phyloP scores from a whole-genome alignment of 805 yeast genomes.

The Cyberlindnera xylosilytica region DNA sequence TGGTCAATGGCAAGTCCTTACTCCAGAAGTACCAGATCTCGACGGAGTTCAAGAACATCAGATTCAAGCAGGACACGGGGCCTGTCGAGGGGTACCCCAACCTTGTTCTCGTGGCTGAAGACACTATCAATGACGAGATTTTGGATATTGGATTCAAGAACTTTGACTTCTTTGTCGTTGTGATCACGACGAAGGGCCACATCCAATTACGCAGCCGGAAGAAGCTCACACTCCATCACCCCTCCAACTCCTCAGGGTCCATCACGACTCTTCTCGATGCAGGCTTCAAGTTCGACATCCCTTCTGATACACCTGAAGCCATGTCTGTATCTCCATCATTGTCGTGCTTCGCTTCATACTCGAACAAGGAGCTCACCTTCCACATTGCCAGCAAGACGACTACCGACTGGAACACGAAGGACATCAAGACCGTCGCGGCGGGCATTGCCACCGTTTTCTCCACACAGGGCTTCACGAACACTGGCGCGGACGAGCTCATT shows the following conservation, averaged over 20 bases:
- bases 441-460: conserved; percentile 68
- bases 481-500: conserved; percentile 67
- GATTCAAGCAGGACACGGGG: conserved; percentile 17
- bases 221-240: conserved; percentile 23
- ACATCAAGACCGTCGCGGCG: conserved; percentile 39
- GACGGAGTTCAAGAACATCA: conserved; percentile 22
- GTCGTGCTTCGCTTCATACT: conserved; percentile 37
- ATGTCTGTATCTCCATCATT: conserved; percentile 50
- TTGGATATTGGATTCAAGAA: conserved; percentile 34
- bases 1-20: conserved; percentile 14
- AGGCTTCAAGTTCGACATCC: conserved; percentile 48
- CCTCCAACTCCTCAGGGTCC: conserved; percentile 33
- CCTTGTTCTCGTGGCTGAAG: conserved; percentile 21
- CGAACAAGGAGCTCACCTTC: conserved; percentile 19
- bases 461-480: conserved; percentile 63
- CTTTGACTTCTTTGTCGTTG: conserved; percentile 38
- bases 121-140: conserved; percentile 23
- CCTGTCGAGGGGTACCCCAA: conserved; percentile 22
- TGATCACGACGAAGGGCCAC: conserved; percentile 41
- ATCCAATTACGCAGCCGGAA: conserved; percentile 44
- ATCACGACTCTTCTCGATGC: conserved; percentile 47
- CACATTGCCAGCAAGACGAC: conserved; percentile 5
- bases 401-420: conserved; percentile 12
- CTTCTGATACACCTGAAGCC: conserved; percentile 32
- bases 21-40: conserved; percentile 25